These are phyloP conservation scores for Sphagnurus paluster DNA, from an alignment of 1,284 basidiomycete genomes.

Conservation along the genomic window DNA sequence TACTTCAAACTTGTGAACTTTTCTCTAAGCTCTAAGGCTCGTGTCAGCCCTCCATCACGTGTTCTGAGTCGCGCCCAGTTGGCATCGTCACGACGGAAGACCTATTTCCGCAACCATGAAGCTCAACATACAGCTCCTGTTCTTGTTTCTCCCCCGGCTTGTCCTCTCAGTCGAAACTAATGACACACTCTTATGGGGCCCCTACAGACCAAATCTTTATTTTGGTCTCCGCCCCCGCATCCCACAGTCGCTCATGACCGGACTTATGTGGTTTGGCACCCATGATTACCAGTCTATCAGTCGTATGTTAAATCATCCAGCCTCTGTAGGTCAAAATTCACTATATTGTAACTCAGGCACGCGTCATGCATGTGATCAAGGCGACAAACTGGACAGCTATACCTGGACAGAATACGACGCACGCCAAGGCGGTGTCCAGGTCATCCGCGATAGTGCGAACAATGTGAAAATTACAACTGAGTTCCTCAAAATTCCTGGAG, in stretches of 20 bases:
- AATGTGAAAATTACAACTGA: conserved; percentile 86
- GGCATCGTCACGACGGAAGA: not conserved
- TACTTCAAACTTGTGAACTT: not conserved
- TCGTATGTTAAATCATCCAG: conserved; percentile 42
- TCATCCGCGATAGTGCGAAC: conserved; percentile 78
- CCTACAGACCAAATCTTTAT: conserved; percentile 90
- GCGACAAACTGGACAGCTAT: conserved; percentile 78
- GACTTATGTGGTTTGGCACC: conserved; percentile 90
- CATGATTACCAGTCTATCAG: conserved; percentile 74
- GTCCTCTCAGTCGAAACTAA: conserved; percentile 36
- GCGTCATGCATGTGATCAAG: conserved; percentile 90
- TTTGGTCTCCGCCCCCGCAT: conserved; percentile 86
- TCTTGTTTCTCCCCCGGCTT: conserved; percentile 29
- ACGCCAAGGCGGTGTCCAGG: conserved; percentile 81
- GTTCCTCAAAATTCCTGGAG: conserved; percentile 81
- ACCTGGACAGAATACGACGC: conserved; percentile 89
- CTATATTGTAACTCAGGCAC: conserved; percentile 52
- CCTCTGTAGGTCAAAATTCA: not conserved
- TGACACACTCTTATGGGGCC: conserved; percentile 83
- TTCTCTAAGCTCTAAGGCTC: not conserved
- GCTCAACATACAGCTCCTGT: conserved; percentile 25
- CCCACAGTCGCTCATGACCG: conserved; percentile 87
- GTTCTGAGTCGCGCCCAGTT: conserved; percentile 8
- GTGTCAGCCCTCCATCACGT: conserved; percentile 15
- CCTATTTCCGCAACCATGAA: conserved; percentile 24